Evolutionary conservation across 2,329 filamentous ascomycete genomes (phyloP).

Genomic region (Aspergillus quadrilineatus): DNA sequence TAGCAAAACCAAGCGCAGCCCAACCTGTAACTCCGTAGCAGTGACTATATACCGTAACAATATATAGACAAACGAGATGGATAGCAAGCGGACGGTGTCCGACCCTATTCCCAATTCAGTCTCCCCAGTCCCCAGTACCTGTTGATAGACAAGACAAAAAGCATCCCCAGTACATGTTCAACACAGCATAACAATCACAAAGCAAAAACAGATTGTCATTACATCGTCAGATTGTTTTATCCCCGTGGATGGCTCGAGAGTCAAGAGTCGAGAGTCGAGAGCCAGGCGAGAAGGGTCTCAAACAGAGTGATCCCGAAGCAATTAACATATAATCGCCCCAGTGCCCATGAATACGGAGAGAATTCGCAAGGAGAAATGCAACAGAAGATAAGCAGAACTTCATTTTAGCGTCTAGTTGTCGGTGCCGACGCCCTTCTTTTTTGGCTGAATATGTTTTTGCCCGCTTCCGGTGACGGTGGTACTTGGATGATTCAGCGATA

Average conservation of each 20-base stretch:
- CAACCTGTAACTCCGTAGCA: background rate
- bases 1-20: background rate
- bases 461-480: conserved; percentile 23
- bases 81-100: background rate
- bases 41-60: background rate
- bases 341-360: conserved; percentile 3
- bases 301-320: background rate
- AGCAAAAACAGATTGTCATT: conserved; percentile 27
- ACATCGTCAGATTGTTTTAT: conserved; percentile 31
- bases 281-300: conserved; percentile 6
- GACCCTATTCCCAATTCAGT: background rate
- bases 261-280: background rate
- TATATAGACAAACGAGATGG: background rate
- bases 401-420: conserved; percentile 25
- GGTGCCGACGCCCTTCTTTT: conserved; percentile 41
- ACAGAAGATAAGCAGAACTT: conserved; percentile 4
- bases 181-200: background rate
- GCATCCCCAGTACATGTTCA: background rate
- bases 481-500: conserved; percentile 23
- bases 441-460: conserved; percentile 40
- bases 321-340: background rate
- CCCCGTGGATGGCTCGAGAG: background rate
- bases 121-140: background rate
- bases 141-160: too few species aligned
- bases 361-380: background rate